Conservation (phyloP, 164 flowering plant genomes). For the Umbilicus rupestris region DNA sequence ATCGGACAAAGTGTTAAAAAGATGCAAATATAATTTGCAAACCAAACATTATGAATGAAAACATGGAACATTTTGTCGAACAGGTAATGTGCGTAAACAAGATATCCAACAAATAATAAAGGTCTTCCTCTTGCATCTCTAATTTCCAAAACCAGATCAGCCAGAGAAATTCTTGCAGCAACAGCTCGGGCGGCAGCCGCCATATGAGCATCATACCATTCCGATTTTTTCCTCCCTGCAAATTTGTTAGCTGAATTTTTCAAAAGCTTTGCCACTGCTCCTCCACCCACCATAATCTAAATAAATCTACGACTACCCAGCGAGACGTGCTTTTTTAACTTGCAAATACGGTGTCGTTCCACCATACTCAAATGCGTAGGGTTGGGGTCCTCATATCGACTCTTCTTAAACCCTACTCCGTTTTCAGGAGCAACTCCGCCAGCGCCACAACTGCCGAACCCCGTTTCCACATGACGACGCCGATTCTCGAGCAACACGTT, state of each 20-base stretch:
- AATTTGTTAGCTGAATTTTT: conserved; percentile 25
- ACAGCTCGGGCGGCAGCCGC: conserved; percentile 75
- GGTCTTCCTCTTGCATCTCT: conserved; percentile 74
- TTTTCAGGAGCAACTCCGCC: background rate
- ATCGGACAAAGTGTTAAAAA: no score
- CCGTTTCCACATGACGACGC: conserved; percentile 18
- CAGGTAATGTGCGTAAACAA: background rate
- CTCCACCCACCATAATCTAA: conserved; percentile 16
- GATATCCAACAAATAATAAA: no score
- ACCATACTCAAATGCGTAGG: conserved; percentile 3
- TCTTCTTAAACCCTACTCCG: conserved; percentile 27
- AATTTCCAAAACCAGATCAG: conserved; percentile 62
- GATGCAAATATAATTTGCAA: no score
- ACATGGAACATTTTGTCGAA: background rate
- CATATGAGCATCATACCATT: conserved; percentile 73
- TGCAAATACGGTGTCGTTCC: no score
- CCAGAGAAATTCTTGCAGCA: conserved; percentile 51
- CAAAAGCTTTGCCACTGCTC: conserved; percentile 23
- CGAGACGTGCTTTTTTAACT: no score
- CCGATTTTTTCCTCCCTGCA: conserved; percentile 18
- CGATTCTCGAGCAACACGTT: conserved; percentile 61
- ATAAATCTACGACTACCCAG: no score
- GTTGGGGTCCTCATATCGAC: background rate
- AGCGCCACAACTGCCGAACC: conserved; percentile 12
- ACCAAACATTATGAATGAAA: no score